phyloP scores from a whole-genome alignment of 352 stramenopile genomes.

The Phytophthora tubulina region DNA sequence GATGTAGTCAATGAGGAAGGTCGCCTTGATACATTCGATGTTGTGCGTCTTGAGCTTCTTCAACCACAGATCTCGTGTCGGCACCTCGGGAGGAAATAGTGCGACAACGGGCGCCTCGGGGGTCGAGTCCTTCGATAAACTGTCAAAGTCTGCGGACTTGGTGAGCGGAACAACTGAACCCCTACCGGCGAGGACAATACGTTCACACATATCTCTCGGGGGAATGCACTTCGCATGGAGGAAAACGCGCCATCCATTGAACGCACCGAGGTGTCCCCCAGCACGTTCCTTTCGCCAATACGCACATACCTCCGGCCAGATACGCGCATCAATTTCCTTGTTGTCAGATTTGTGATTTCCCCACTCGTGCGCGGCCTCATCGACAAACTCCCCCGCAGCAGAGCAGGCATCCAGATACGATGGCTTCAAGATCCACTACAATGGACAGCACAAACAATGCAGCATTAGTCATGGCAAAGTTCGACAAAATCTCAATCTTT shows the following conservation, averaged over 20 bases:
- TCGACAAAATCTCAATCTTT: slow-evolving; percentile 3
- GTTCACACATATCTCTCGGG: slow-evolving; percentile 84
- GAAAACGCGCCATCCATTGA: slow-evolving; percentile 77
- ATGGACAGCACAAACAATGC: slow-evolving; percentile 13
- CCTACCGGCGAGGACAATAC: slow-evolving; percentile 66
- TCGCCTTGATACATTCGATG: slow-evolving; percentile 81
- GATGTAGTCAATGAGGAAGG: slow-evolving; percentile 88
- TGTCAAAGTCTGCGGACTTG: slow-evolving; percentile 61
- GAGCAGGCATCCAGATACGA: slow-evolving; percentile 81
- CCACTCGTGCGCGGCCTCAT: slow-evolving; percentile 82
- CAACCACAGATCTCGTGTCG: slow-evolving; percentile 70
- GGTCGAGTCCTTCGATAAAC: slow-evolving; percentile 45
- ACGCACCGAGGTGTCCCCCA: slow-evolving; percentile 57
- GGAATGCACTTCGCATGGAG: slow-evolving; percentile 81
- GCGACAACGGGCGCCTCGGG: slow-evolving; percentile 62
- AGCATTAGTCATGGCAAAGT: slow-evolving; percentile 5
- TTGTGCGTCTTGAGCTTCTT: slow-evolving; percentile 74
- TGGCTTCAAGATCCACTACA: slow-evolving; percentile 87
- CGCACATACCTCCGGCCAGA: slow-evolving; percentile 66
- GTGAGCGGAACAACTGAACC: slow-evolving; percentile 70
- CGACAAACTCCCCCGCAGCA: slow-evolving; percentile 71
- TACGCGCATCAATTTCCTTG: slow-evolving; percentile 78
- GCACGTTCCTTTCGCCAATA: slow-evolving; percentile 79
- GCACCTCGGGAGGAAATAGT: slow-evolving; percentile 63
- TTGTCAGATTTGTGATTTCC: slow-evolving; percentile 58